Percentiles rank a stretch among this genome's conserved stretches.
phyloP scores from a whole-genome alignment of 805 yeast genomes.

The Metschnikowia amazonensis region DNA sequence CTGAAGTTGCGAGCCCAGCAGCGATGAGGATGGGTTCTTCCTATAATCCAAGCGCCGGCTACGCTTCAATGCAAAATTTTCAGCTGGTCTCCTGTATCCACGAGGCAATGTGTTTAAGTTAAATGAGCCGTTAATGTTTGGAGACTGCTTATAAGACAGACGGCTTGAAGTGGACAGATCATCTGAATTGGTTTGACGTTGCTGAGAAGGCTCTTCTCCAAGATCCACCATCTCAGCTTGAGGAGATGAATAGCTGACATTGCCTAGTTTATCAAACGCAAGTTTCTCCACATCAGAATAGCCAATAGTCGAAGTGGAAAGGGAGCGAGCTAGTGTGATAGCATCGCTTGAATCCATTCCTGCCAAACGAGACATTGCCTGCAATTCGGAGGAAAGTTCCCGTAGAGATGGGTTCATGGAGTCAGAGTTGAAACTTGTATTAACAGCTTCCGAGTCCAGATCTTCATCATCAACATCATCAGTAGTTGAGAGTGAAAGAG shows the following conservation, averaged over 20 bases:
- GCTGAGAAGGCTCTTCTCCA: conserved; percentile 16
- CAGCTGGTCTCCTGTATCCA: conserved; percentile 3
- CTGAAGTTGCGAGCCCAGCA: conserved; percentile 27
- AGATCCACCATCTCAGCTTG: conserved; percentile 13
- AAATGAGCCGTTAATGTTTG: neutral
- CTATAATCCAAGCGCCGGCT: conserved; percentile 40
- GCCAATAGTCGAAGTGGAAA: conserved; percentile 67
- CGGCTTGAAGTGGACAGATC: neutral
- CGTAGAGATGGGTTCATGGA: conserved; percentile 55
- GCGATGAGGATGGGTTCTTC: conserved; percentile 21
- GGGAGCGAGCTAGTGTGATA: conserved; percentile 72
- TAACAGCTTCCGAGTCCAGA: neutral
- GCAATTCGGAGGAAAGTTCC: conserved; percentile 71
- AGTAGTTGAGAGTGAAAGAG: conserved; percentile 16
- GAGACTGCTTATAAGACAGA: neutral
- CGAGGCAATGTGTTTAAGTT: neutral
- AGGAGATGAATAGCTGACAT: conserved; percentile 16
- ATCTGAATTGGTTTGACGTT: neutral
- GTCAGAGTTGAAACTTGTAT: conserved; percentile 3
- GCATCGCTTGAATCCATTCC: conserved; percentile 80
- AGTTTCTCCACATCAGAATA: conserved; percentile 48
- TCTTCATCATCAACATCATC: conserved; percentile 7
- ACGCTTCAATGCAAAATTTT: conserved; percentile 32
- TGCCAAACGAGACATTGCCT: conserved; percentile 68
- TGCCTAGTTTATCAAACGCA: conserved; percentile 33